Evolutionary conservation across 139 green algal genomes (phyloP), one percentile per base, ranked within the genome.

Genomic region (Micromonas commoda): DNA sequence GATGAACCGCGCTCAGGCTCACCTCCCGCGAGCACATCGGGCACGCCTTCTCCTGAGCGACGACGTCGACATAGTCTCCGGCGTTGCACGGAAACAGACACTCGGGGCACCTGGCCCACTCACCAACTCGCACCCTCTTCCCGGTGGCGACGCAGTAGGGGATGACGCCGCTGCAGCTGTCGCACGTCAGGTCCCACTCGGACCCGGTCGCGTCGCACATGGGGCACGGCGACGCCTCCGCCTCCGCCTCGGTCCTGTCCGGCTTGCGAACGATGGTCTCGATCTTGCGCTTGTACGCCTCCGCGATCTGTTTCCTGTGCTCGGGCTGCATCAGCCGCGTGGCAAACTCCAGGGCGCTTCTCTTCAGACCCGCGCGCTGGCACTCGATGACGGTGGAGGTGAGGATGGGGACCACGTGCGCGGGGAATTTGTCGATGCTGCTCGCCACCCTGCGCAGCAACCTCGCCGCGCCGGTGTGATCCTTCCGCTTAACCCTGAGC

Each of bases 381-480:
- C 91, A 96, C 87, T 93, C 89, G 71, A 96, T 91, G 60, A 94
- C 89, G 13, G 90, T 91, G 38, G 87, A 92, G 1, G 91, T 96
- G 34, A 96, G 85, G 84, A 96, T 96, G 53, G 91, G 89, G 75
- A 94, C 91, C 5, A 91, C 81, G 80, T 96, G 91, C 68, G 83
- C 78, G 39, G 90, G 90, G 78, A 92, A 92, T 51, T 83, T 83
- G 35, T 81, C 74, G 37, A 91, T 88, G 75, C 77, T 86, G 37
- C 75, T 71, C 6, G 89, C 85, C 70, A 94, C 90, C 2, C 88
- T 81, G 31, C 91, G 80, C 26, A 96, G 85, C 89, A 96, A 90
- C 37, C 90, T 87, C 28, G 91, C 91, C 2, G 88, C 90, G 20
- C 76, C 75, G 74, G 29, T 28, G 69, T 82, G 78, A 23, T 82